These are phyloP conservation scores for Margaritispora aquatica DNA, from an alignment of 495 filamentous ascomycete genomes.

Conservation along the genomic window DNA sequence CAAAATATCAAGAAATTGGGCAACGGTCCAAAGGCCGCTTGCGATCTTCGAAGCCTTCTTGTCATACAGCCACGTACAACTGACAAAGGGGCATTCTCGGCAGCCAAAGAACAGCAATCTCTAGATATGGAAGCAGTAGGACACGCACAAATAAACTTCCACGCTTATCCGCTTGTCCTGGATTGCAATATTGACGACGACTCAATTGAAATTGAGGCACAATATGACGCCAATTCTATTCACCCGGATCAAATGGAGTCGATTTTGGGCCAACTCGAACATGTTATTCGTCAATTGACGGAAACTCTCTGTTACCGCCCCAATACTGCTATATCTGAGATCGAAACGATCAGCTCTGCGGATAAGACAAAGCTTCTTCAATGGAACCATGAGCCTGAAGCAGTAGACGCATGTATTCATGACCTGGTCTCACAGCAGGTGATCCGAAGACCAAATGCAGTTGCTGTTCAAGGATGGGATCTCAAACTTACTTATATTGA, in stretches of 20 bases:
- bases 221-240: too few species aligned
- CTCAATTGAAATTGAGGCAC: too few species aligned
- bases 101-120: neutral
- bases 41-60: neutral
- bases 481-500: slow-evolving; percentile 29
- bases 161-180: too few species aligned
- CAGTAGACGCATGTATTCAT: neutral
- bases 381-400: neutral
- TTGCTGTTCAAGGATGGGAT: slow-evolving; percentile 29
- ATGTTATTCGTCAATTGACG: too few species aligned
- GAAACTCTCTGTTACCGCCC: too few species aligned
- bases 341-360: neutral
- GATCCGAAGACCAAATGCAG: neutral
- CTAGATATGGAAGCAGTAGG: too few species aligned
- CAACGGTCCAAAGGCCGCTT: neutral
- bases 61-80: neutral
- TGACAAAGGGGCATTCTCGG: neutral
- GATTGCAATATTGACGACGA: too few species aligned
- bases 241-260: too few species aligned
- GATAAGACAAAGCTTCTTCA: neutral
- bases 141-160: neutral
- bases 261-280: too few species aligned
- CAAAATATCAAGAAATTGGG: neutral
- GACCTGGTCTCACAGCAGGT: neutral
- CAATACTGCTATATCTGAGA: neutral